Conservation (phyloP, 2,329 filamentous ascomycete genomes). For the Venturiaceae sp. region DNA sequence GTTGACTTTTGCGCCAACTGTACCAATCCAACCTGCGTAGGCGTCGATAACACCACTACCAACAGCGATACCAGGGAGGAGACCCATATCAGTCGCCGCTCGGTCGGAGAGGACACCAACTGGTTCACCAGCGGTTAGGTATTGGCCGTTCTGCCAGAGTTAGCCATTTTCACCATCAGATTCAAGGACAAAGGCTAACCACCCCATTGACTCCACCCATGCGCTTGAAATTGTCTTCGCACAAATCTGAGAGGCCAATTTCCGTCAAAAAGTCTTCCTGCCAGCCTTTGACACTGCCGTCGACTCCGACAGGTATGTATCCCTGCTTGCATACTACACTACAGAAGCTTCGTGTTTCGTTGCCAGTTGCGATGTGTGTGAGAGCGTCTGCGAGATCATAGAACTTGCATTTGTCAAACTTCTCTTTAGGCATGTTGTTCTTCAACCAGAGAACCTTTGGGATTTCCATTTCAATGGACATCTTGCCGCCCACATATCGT, state of each 20-base stretch:
- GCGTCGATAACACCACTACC: constrained; percentile 97
- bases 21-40: constrained; percentile 97
- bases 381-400: constrained; percentile 90
- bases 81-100: constrained; percentile 72
- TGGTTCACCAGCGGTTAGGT: constrained; percentile 83
- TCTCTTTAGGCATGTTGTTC: constrained; percentile 89
- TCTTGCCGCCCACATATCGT: constrained; percentile 91
- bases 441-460: constrained; percentile 98
- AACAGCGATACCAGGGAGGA: constrained; percentile 80
- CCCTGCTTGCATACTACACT: constrained; percentile 97
- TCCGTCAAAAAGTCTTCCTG: constrained; percentile 85
- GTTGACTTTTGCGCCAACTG: constrained; percentile 91
- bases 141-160: constrained; percentile 70
- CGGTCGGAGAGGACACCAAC: constrained; percentile 78
- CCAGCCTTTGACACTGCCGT: constrained; percentile 96
- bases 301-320: constrained; percentile 91
- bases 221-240: constrained; percentile 78
- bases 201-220: constrained; percentile 92
- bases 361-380: constrained; percentile 88
- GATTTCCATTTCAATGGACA: constrained; percentile 99
- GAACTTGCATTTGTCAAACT: constrained; percentile 91
- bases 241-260: constrained; percentile 79
- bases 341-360: constrained; percentile 87
- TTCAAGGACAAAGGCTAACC: constrained; percentile 51
- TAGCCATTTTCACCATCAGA: constrained; percentile 17